Evolutionary conservation across 495 filamentous ascomycete genomes (phyloP).

Genomic region (Podospora anserina): DNA sequence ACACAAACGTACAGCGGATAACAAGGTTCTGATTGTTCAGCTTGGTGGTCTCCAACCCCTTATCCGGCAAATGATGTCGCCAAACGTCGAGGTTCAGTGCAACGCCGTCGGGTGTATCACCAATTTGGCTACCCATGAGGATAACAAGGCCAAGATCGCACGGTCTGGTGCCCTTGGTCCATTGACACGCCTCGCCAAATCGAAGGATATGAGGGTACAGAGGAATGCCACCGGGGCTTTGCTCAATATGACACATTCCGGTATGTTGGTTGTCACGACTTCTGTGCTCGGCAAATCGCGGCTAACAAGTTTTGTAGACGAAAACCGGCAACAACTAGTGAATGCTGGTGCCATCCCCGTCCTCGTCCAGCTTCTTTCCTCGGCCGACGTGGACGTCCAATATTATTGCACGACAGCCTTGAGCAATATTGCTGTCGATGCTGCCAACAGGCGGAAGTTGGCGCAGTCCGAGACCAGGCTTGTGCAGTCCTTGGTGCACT

Average conservation of each 20-base stretch:
- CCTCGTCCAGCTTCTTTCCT: slow-evolving; percentile 87
- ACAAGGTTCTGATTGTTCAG: slow-evolving; percentile 93
- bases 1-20: slow-evolving; percentile 68
- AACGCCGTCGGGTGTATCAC: slow-evolving; percentile 99
- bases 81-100: slow-evolving; percentile 99
- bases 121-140: slow-evolving; percentile 95
- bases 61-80: slow-evolving; percentile 97
- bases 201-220: slow-evolving; percentile 98
- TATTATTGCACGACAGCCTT: slow-evolving; percentile 99
- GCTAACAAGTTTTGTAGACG: slow-evolving; percentile 58
- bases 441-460: slow-evolving; percentile 82
- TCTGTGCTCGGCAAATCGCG: background rate
- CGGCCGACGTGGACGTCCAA: slow-evolving; percentile 91
- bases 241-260: slow-evolving; percentile 98
- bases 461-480: slow-evolving; percentile 84
- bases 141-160: slow-evolving; percentile 98
- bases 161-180: slow-evolving; percentile 89
- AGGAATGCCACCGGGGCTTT: slow-evolving; percentile 94
- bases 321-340: slow-evolving; percentile 95
- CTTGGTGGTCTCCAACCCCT: slow-evolving; percentile 87
- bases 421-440: slow-evolving; percentile 96
- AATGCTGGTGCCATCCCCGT: slow-evolving; percentile 96
- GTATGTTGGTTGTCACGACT: slow-evolving; percentile 46
- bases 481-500: slow-evolving; percentile 86
- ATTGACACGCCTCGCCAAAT: slow-evolving; percentile 87